Conservation (phyloP, 495 filamentous ascomycete species). For the Xylaria venustula region DNA sequence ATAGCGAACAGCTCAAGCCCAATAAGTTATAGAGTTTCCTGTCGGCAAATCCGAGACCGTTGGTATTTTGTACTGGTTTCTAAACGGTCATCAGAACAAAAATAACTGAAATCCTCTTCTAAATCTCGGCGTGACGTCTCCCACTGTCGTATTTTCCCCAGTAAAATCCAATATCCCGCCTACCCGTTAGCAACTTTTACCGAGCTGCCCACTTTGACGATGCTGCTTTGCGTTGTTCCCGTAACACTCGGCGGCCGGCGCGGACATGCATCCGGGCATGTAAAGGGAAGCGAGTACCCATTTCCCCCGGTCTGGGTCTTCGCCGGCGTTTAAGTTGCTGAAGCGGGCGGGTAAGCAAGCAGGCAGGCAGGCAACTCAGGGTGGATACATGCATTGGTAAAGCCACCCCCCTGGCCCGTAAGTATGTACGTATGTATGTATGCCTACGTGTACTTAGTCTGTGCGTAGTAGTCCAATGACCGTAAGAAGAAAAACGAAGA, state of each 20-base stretch:
- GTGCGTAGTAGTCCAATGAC: background rate
- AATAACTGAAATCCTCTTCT: no score
- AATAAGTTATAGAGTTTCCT: no score
- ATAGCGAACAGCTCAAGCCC: no score
- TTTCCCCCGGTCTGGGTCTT: background rate
- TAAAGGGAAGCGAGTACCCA: background rate
- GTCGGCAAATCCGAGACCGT: no score
- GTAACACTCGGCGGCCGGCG: slow-evolving; percentile 3
- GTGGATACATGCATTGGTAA: background rate
- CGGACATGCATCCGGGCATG: slow-evolving; percentile 2
- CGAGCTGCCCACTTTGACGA: background rate
- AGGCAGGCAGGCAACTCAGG: slow-evolving; percentile 1
- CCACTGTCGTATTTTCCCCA: background rate
- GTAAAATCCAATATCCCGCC: background rate
- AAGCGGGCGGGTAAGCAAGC: background rate
- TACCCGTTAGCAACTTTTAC: background rate
- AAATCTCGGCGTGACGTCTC: no score
- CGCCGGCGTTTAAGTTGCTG: background rate
- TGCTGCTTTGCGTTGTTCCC: background rate
- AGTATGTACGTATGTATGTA: background rate
- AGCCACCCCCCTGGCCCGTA: background rate
- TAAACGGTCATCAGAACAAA: no score
- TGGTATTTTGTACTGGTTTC: no score
- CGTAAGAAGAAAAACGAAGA: background rate
- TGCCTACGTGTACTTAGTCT: background rate